Evolutionary conservation across 345 rosid genomes (phyloP).

Genomic region (Aquilaria sinensis): DNA sequence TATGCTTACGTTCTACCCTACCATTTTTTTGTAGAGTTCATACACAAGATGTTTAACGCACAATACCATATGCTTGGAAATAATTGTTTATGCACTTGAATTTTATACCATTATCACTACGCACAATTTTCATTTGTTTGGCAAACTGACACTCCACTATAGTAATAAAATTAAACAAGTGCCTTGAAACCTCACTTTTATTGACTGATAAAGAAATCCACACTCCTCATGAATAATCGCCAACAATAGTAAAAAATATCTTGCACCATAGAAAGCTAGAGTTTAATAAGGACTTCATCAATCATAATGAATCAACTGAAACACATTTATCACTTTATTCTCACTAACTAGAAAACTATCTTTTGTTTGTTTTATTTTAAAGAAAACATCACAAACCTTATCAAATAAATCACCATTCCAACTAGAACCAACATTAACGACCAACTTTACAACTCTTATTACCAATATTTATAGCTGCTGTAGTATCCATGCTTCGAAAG

Average conservation of each 20-base stretch:
- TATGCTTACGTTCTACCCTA: no score
- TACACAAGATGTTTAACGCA: background rate
- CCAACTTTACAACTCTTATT: no score
- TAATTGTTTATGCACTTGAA: background rate
- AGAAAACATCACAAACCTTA: constrained; percentile 10
- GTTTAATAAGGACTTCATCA: background rate
- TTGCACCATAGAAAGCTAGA: background rate
- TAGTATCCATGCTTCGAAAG: background rate
- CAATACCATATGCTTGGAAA: constrained; percentile 3
- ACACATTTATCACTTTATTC: background rate
- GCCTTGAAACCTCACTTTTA: no score
- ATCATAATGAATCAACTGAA: constrained; percentile 21
- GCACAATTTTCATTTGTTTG: background rate
- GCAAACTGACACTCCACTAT: no score
- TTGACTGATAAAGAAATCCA: no score
- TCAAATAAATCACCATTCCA: no score
- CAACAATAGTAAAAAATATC: constrained; percentile 4
- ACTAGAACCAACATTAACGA: no score
- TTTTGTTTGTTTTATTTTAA: background rate
- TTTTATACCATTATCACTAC: constrained; percentile 6
- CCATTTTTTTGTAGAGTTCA: no score
- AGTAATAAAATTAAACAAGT: no score
- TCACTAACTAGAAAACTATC: no score
- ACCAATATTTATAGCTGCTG: background rate
- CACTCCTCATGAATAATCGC: no score